A percentile compares a stretch with the other conserved stretches of the same genome.
These are phyloP conservation scores for Clitoria ternatea DNA, from an alignment of 306 rosid species.

Conservation along the genomic window DNA sequence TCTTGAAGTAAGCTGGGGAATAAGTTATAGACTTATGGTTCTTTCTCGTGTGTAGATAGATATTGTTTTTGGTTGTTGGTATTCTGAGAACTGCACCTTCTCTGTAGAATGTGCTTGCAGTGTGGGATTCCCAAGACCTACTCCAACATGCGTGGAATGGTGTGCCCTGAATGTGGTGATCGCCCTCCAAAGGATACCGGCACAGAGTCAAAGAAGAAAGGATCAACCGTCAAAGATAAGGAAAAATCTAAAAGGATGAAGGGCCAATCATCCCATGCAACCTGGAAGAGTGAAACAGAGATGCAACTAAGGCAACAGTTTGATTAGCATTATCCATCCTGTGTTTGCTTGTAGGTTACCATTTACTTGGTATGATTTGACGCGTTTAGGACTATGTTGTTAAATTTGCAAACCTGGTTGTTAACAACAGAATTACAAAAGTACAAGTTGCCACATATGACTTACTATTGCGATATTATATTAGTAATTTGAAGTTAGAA, in stretches of 20 bases:
- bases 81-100: conserved; percentile 8
- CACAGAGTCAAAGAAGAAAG: conserved; percentile 74
- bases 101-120: conserved; percentile 83
- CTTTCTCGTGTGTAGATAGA: background rate
- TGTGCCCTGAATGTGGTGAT: conserved; percentile 87
- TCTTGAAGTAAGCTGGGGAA: background rate
- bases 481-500: background rate
- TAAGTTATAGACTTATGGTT: background rate
- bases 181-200: conserved; percentile 56
- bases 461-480: background rate
- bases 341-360: background rate
- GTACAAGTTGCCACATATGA: background rate
- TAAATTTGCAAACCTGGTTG: background rate
- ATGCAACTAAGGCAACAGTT: conserved; percentile 93
- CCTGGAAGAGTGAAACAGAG: conserved; percentile 96
- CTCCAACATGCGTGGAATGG: conserved; percentile 80
- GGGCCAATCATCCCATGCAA: conserved; percentile 94
- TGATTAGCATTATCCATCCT: conserved; percentile 52
- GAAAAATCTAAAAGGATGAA: conserved; percentile 91
- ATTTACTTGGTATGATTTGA: background rate
- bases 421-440: conserved; percentile 4
- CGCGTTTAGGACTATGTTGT: conserved; percentile 15
- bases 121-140: conserved; percentile 92
- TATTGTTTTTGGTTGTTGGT: background rate
- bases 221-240: conserved; percentile 79